A percentile compares a stretch with the other conserved stretches of the same genome.
Evolutionary conservation across 129 eudicot species (phyloP).

Genomic region (Helianthus tuberosus): DNA sequence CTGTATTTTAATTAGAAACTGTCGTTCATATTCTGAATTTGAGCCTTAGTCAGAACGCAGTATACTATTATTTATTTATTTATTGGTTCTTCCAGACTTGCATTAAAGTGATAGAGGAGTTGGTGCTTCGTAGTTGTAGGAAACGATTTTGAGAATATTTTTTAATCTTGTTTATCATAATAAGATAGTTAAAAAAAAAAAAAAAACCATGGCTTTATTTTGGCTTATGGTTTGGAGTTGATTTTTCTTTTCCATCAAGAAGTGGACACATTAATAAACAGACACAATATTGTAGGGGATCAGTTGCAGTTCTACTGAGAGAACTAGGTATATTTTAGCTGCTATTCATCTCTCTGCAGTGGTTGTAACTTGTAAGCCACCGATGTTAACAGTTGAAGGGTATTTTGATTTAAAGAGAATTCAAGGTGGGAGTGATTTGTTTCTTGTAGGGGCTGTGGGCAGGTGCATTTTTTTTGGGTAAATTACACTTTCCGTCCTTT

Average conservation of each 20-base stretch:
- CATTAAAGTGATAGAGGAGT: slow-evolving; percentile 14
- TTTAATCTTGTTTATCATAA: neutral
- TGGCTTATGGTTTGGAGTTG: neutral
- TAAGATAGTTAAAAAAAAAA: neutral
- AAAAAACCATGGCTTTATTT: neutral
- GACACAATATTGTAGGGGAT: neutral
- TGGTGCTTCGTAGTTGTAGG: slow-evolving; percentile 7
- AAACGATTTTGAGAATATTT: neutral
- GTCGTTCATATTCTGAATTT: neutral
- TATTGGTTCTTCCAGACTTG: neutral
- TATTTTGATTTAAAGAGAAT: no score
- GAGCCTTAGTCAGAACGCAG: neutral
- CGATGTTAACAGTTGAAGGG: no score
- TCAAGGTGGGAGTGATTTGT: no score
- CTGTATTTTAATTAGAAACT: neutral
- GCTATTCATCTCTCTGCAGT: no score
- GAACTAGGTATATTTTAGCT: no score
- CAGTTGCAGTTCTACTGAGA: neutral
- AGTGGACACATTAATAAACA: neutral
- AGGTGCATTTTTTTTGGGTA: no score
- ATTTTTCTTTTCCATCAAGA: neutral
- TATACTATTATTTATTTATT: neutral
- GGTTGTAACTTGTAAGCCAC: no score
- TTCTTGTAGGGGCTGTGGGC: no score
- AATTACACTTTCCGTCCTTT: no score